These are phyloP conservation scores for Prunus armeniaca DNA, from an alignment of 306 rosid species.

Conservation along the genomic window DNA sequence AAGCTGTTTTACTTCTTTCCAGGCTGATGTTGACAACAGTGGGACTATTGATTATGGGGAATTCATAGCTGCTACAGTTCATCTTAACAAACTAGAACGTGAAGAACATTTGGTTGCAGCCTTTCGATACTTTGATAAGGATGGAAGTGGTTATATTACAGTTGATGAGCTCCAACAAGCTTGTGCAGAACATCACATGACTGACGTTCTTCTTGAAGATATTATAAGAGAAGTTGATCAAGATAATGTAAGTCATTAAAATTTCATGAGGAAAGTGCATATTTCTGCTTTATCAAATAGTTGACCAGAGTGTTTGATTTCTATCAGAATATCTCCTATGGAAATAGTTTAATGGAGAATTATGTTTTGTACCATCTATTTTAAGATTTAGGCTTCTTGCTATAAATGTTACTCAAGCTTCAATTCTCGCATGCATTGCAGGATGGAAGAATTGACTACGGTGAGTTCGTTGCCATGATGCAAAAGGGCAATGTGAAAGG, in stretches of 20 bases:
- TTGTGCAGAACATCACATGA: slow-evolving; percentile 83
- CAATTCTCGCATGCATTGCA: slow-evolving; percentile 29
- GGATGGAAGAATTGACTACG: slow-evolving; percentile 95
- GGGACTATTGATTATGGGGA: slow-evolving; percentile 98
- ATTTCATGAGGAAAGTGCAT: background rate
- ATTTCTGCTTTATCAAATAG: background rate
- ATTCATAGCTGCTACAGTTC: slow-evolving; percentile 93
- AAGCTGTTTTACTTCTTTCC: slow-evolving; percentile 39
- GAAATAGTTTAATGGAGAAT: background rate
- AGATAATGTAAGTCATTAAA: slow-evolving; percentile 72
- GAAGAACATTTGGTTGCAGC: slow-evolving; percentile 96
- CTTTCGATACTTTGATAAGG: slow-evolving; percentile 89
- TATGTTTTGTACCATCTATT: background rate
- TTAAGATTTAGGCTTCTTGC: background rate
- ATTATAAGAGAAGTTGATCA: slow-evolving; percentile 92
- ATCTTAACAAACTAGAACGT: slow-evolving; percentile 94
- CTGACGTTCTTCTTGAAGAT: slow-evolving; percentile 81
- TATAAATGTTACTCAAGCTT: slow-evolving; percentile 16
- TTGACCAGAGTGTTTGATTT: background rate
- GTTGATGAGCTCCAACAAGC: slow-evolving; percentile 98
- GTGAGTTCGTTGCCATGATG: slow-evolving; percentile 97
- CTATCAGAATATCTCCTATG: background rate
- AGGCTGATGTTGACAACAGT: slow-evolving; percentile 98
- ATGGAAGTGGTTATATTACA: slow-evolving; percentile 90
- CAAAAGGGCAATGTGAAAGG: slow-evolving; percentile 93